Evolutionary conservation across 2,329 filamentous ascomycete species (phyloP), one percentile per base, ranked within the genome.

Genomic region (Arachnomyces sp.): DNA sequence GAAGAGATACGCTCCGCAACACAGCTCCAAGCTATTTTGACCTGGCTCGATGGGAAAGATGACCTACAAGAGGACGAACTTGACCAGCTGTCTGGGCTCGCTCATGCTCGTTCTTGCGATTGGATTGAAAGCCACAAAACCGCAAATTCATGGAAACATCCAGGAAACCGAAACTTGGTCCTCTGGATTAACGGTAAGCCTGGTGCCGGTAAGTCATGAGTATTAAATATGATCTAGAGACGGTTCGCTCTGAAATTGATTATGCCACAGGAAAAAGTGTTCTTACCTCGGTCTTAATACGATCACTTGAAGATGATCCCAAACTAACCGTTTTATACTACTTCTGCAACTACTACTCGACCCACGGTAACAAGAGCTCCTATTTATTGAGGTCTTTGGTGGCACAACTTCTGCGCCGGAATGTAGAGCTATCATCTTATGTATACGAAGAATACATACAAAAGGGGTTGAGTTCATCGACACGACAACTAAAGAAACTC

Each of bases 371-470:
- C 16, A 12, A 33, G n/a, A 34, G 44, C 21, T 14, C 45, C 52
- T 15, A 25, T 51, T 13, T 48, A 38, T 18, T 59, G 6, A 43
- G 44, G 25, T 47, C 46, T 5, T 42, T 60, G 11, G 36, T 49
- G 2, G 40, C 44, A 6, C 56, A 60, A 41, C 28, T 59, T 1
- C 28, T 60, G 2, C 40, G 40, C 3, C 34, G 15, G 6, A 46
- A 52, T 30, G 35, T 33, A 2, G 49, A 52, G 12, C 43, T 59
- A 4, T 35, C 49, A 8, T 38, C 54, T 14, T 49, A 51, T 34
- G 48, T 56, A 4, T 51, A 57, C 33, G 51, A 54, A 25, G 21
- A 25, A 9, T 2, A 45, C 50, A 31, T 59, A 17, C 30, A 51
- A 28, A 34, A 47, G 34, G 48, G 44, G 15, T 28, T 38, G 17